Evolutionary conservation across 1,284 basidiomycete species (phyloP), one percentile per base, ranked within the genome.

Genomic region (Tilletia indica): DNA sequence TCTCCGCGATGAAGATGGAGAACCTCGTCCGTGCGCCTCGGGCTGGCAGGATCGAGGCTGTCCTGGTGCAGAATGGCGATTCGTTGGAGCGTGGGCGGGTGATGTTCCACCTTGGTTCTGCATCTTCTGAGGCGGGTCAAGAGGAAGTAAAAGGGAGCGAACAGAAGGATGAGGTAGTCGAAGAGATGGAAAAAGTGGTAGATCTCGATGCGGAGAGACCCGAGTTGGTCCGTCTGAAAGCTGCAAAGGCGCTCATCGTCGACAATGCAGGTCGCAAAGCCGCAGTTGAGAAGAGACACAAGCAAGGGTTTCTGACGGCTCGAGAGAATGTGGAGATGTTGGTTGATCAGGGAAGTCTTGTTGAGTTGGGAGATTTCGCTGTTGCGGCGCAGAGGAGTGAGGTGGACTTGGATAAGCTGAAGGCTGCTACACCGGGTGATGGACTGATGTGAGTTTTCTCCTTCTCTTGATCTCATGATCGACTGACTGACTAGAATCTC

Each of bases 311-410:
- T 54, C 70, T 73, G 38, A 78, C 77, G 0, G 76, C 75, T 0
- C 72, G 77, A 58, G 78, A 80, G 69, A 78, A 76, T 34, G 16
- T 80, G 8, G 66, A 58, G 14, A 61, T 73, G 51, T 63, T 80
- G 1, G 68, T 75, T 39, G 77, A 78, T 67, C 38, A 74, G 6
- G 71, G 73, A 67, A 72, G 72, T 8, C 61, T 78, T 14, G 31
- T 77, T 31, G 78, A 80, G 68, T 77, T 71, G 63, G 78, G 78
- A 34, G 78, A 75, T 34, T 70, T 80, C 0, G 70, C 66, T 0
- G 51, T 78, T 2, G 77, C 78, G 2, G 77, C 77, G 6, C 78
- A 80, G 39, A 67, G 51, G 5, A 42, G 45, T 3, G 68, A 72
- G 12, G 69, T 67, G 38, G 25, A 66, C 4, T 21, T 49, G 12